Conservation (phyloP, 306 rosid species). For the Senna tora region DNA sequence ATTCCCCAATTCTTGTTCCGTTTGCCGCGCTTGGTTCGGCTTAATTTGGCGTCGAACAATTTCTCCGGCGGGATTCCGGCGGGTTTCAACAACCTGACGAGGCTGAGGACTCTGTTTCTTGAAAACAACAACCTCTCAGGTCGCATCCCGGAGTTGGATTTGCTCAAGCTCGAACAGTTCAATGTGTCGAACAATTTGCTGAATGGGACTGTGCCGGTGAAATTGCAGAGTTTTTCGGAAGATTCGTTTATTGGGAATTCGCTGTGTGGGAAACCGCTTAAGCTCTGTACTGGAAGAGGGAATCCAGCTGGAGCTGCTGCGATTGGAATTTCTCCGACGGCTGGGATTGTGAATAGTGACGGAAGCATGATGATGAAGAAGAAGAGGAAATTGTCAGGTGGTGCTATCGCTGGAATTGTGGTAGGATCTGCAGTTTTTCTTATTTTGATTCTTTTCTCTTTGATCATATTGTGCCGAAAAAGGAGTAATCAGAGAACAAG, state of each 20-base stretch:
- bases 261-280: conserved; percentile 62
- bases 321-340: conserved; percentile 18
- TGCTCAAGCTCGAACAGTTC: conserved; percentile 49
- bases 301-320: conserved; percentile 7
- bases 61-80: conserved; percentile 53
- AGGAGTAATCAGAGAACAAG: conserved; percentile 52
- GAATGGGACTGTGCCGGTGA: conserved; percentile 59
- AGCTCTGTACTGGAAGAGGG: conserved; percentile 45
- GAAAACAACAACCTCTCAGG: conserved; percentile 56
- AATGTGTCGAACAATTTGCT: conserved; percentile 59
- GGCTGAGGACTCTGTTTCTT: conserved; percentile 54
- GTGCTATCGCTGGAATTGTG: conserved; percentile 66
- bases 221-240: conserved; percentile 43
- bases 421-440: conserved; percentile 58
- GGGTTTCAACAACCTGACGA: conserved; percentile 48
- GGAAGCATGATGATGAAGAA: background rate
- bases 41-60: conserved; percentile 53
- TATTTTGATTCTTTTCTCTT: conserved; percentile 39
- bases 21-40: conserved; percentile 49
- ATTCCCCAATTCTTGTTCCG: conserved; percentile 48
- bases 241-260: conserved; percentile 57
- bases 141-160: conserved; percentile 40
- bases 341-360: conserved; percentile 18
- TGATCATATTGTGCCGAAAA: conserved; percentile 51
- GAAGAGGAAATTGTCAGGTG: conserved; percentile 48